Base-by-base conservation (phyloP, 2,329 filamentous ascomycete genomes). In the Fusarium avenaceum region DNA sequence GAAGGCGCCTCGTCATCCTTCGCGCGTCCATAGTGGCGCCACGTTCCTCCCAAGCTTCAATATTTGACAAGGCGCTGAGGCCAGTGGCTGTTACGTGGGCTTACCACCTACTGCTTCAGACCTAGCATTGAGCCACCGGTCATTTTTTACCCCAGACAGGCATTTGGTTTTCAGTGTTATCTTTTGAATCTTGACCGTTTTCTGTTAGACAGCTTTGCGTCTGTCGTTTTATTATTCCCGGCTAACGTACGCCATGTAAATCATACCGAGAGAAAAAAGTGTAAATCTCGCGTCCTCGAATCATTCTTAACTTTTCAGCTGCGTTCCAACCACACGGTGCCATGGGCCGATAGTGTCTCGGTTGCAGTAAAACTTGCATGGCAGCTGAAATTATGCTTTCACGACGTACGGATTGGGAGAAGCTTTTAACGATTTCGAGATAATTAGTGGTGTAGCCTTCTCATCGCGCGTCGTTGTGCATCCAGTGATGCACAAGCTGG, bases 21-120 rank as follows among this genome's bases (percentile, higher is more conserved):
- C 19, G 24, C 9, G 13, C 28, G 45, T n/a, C 50, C 19, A 56
- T 20, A 50, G n/a, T 57, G 45, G 45, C 61, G 59, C 61, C 59
- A 63, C 33, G 15, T 24, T 20, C 10, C 28, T 7, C 2, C 19
- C 11, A 40, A 48, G 17, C 20, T 10, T 46, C 56, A 55, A 33
- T 61, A 35, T 24, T 38, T 35, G 19, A 30, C 8, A n/a, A n/a
- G 35, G 14, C 46, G 38, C 35, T 53, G 38, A 32, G 47, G 9
- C 44, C 38, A 63, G 47, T 58, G 40, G 61, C 52, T 58, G 51
- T 48, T 22, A 52, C 40, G 24, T 56, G 14, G 13, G 22, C 14
- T 53, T 20, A 48, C 9, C 59, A 63, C 59, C 59, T 63, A 44
- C 59, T 48, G 3, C 30, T 48, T 63, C 22, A 22, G 44, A 15